Evolutionary conservation across 805 yeast species (phyloP).

Genomic region (Teunomyces barrocoloradensis): DNA sequence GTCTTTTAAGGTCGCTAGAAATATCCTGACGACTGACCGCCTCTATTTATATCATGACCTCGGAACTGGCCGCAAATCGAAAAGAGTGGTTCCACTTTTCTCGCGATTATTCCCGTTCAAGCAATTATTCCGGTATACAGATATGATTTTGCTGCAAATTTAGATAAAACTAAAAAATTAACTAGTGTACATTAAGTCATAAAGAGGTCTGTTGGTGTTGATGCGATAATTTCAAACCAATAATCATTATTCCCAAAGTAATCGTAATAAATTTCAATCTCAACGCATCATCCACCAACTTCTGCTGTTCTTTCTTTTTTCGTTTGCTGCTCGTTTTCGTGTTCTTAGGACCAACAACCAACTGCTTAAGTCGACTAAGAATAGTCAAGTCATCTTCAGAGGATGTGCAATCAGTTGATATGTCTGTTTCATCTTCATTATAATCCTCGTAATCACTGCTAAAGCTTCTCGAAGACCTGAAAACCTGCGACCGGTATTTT

Average conservation of each 20-base stretch:
- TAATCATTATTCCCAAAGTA: conserved; percentile 40
- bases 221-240: conserved; percentile 37
- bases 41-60: conserved; percentile 1
- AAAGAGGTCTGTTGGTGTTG: conserved; percentile 9
- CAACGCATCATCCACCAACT: conserved; percentile 37
- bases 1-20: not conserved
- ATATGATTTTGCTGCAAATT: not conserved
- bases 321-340: conserved; percentile 1
- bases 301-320: conserved; percentile 19
- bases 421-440: conserved; percentile 10
- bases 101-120: not conserved
- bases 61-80: not conserved
- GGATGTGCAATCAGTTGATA: conserved; percentile 7
- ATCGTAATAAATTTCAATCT: conserved; percentile 42
- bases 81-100: conserved; percentile 12
- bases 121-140: not conserved
- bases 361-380: conserved; percentile 33
- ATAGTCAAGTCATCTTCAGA: conserved; percentile 26
- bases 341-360: conserved; percentile 28
- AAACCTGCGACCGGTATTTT: conserved; percentile 38
- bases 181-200: not conserved
- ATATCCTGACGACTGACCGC: not conserved
- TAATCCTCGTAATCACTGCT: conserved; percentile 12
- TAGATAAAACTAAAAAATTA: not conserved
- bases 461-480: conserved; percentile 8